Conservation (phyloP, 208 protist genomes). For the Naegleria fowleri region DNA sequence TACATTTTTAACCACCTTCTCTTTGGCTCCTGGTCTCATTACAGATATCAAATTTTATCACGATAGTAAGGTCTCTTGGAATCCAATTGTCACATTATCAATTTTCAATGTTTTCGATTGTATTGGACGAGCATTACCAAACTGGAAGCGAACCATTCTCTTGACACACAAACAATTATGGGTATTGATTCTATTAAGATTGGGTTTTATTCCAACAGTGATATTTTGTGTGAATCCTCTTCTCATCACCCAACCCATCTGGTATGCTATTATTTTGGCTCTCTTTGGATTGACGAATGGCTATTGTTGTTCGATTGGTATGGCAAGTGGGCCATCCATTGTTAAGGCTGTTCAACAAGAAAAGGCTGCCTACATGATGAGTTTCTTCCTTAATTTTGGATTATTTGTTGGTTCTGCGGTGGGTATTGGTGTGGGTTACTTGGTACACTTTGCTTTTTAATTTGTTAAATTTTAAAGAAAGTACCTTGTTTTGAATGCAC, state of each 20-base stretch:
- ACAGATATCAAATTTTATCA: not conserved
- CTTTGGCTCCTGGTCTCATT: not conserved
- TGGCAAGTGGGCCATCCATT: not conserved
- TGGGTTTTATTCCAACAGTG: not conserved
- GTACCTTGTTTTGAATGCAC: too few species aligned
- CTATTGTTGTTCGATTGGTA: not conserved
- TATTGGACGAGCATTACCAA: not conserved
- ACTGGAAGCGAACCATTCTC: constrained; percentile 9
- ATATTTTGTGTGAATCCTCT: constrained; percentile 10
- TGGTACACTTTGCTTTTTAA: not conserved
- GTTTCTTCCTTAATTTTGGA: constrained; percentile 8
- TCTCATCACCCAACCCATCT: not conserved
- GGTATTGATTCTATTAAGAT: not conserved
- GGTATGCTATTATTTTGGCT: not conserved
- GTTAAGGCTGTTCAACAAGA: not conserved
- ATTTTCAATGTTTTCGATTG: constrained; percentile 6
- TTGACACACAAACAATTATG: constrained; percentile 10
- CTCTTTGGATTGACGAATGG: constrained; percentile 9
- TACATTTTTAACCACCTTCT: constrained; percentile 7
- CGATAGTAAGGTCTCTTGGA: not conserved
- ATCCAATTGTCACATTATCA: not conserved
- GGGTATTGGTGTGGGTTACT: not conserved
- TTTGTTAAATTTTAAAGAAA: not conserved
- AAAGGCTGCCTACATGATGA: not conserved
- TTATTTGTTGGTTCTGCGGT: not conserved